These are phyloP conservation scores for Salix viminalis DNA, from an alignment of 345 rosid species.

Conservation along the genomic window DNA sequence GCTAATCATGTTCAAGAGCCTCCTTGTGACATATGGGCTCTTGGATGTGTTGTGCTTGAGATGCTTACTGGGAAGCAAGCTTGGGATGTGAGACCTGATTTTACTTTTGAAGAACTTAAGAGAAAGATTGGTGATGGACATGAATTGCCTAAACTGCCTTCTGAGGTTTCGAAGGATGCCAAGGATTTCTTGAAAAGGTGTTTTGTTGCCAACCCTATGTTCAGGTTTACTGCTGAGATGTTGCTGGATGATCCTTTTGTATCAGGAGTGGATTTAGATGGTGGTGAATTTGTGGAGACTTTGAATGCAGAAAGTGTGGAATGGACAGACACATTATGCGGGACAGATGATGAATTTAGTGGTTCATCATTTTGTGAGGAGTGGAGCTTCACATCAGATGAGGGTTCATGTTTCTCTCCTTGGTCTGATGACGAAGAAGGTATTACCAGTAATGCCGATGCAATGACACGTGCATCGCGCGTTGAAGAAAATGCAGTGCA, in stretches of 20 bases:
- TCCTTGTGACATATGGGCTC: conserved; percentile 84
- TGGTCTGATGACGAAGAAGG: neutral
- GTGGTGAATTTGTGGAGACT: neutral
- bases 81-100: conserved; percentile 38
- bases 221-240: conserved; percentile 76
- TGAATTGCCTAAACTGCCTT: conserved; percentile 56
- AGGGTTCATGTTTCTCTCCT: conserved; percentile 8
- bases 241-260: conserved; percentile 66
- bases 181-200: conserved; percentile 62
- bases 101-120: conserved; percentile 39
- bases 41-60: conserved; percentile 73
- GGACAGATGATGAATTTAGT: conserved; percentile 1
- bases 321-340: neutral
- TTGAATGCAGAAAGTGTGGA: neutral
- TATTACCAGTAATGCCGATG: neutral
- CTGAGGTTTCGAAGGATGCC: conserved; percentile 56
- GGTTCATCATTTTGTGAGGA: neutral
- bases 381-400: conserved; percentile 5
- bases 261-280: conserved; percentile 21
- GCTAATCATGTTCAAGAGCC: conserved; percentile 51
- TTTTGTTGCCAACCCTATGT: conserved; percentile 50
- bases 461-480: neutral
- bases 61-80: conserved; percentile 66
- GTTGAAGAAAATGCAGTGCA: neutral
- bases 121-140: conserved; percentile 52